Evolutionary conservation across 1,139 yeast genomes (phyloP), one percentile per base, ranked within the genome.

Genomic region (Eremothecium sinecaudum): DNA sequence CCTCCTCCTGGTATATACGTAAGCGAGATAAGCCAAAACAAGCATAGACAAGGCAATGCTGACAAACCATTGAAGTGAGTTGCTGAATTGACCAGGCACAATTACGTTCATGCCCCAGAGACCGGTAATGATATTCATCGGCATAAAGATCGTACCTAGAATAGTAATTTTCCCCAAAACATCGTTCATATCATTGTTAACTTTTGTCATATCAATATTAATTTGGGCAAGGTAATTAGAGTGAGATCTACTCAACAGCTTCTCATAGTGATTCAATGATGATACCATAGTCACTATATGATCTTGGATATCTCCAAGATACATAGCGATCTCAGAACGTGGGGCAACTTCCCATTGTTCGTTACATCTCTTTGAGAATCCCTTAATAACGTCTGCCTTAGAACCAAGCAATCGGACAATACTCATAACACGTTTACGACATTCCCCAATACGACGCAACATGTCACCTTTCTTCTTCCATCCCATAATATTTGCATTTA

Each of bases 91-190:
- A 0, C 98, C 98, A 0, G 98, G 98, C 23, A 90, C 97, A 8
- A 82, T 48, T 45, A 93, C 94, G 62, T 90, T 90, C 98, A 90
- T 90, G 41, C 98, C 98, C 97, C 97, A 90, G 35, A 90, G 64
- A 18, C 98, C 98, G 1, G 98, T 90, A 16, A 90, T 79, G 37
- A 90, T 83, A 55, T 90, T 90, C 69, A 90, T 73, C 3, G 98
- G 98, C 41, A 90, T 64, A 6, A 90, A 94, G 41, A 90, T 82
- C 0, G 97, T 86, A 69, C 98, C 98, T 43, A 90, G 63, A 27
- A 90, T 79, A 5, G 97, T 84, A 38, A 90, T 83, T 54, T 87
- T 83, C 3, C 96, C 94, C 51, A 90, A 70, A 3, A 87, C 95
- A 53, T 90, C 97, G 57, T 90, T 90, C 71, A 93, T 87, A 48